Base-by-base conservation (phyloP, 1,284 basidiomycete species). In the Amylostereum areolatum region DNA sequence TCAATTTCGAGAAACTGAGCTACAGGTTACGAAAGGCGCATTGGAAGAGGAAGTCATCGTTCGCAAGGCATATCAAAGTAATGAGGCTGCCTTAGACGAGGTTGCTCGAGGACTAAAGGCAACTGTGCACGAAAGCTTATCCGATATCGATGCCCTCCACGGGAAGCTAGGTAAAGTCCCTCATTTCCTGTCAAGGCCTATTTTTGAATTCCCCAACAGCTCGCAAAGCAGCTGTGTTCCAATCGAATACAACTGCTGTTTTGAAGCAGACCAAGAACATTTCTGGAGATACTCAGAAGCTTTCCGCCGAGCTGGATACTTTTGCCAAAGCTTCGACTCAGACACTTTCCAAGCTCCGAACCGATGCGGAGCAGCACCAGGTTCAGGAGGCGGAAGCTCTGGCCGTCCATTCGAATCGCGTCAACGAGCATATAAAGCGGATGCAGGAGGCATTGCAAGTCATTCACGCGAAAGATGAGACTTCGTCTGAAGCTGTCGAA, bases 41-140 rank as follows among this genome's bases (percentile, higher is more conserved):
- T 66, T 92, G 44, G 83, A 88, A 57, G 89, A 95, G 56, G 92
- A 96, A 64, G 70, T 75, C 29, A 69, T 88, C 25, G 78, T 95
- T 9, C 75, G 87, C 36, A 73, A 87, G 57, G 89, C 89, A 0
- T 87, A 90, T 64, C 80, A 86, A 62, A 71, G 75, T 35, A 93
- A 83, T 24, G 94, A 97, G 67, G 70, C 69, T 31, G 68, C 69
- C 44, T 66, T 97, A 43, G 80, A 95, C 59, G 68, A 66, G 7
- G 80, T 95, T 3, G 93, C 94, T 0, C 66, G 62, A 25, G 79
- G 78, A 4, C 68, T 97, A 52, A 89, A 81, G 61, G 70, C 73
- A 36, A 78, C 85, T 9, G 82, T 83, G 0, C 67, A 75, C 24
- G 80, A 92, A 55, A 86, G 84, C 56, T 71, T 90, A 24, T 72